Conservation (phyloP, 192 early-diverging fungal species). For the Backusella tarrabulga region DNA sequence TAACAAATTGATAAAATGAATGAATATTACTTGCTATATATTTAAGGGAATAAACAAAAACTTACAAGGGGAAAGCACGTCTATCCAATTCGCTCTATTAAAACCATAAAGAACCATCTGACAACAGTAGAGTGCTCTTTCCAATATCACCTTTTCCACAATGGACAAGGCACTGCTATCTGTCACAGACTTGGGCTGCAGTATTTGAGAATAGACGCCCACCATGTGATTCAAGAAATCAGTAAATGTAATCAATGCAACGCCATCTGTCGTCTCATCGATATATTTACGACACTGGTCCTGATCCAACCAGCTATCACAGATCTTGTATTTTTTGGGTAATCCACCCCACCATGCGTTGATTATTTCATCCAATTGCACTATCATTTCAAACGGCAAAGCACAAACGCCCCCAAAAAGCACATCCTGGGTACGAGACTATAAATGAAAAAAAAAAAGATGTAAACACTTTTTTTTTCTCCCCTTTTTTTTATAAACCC, state of each 20-base stretch:
- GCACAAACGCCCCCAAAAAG: background rate
- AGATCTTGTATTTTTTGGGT: background rate
- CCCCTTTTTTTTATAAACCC: background rate
- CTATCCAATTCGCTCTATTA: background rate
- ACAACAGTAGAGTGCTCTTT: background rate
- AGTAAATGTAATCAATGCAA: background rate
- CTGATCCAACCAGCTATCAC: background rate
- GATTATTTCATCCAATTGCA: background rate
- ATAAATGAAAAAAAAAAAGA: background rate
- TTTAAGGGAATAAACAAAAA: background rate
- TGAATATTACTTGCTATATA: background rate
- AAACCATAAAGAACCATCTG: background rate
- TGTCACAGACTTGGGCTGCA: background rate
- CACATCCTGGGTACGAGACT: background rate
- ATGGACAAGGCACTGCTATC: background rate
- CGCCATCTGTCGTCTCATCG: background rate
- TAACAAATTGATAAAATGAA: background rate
- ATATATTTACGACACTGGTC: background rate
- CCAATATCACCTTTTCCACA: background rate
- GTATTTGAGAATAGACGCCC: background rate
- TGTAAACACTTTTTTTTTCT: background rate
- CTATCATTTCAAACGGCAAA: background rate
- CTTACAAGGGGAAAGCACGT: background rate
- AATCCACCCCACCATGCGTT: background rate
- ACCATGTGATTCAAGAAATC: background rate